Evolutionary conservation across 495 filamentous ascomycete genomes (phyloP).

Genomic region (Penicillium cataractarum): DNA sequence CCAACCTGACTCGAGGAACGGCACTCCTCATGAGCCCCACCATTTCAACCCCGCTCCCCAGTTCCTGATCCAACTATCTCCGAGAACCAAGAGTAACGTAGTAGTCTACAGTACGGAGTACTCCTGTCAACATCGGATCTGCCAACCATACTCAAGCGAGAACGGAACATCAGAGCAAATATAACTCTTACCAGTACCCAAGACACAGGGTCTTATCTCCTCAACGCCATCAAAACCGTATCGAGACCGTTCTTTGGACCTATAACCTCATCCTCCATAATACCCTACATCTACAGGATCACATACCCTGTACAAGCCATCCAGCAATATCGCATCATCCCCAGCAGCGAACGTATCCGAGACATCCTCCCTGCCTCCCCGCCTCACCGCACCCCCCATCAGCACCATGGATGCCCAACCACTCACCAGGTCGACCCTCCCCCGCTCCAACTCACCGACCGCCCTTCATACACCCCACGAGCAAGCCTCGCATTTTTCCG

Average conservation of each 20-base stretch:
- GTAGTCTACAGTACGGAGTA: too few species aligned
- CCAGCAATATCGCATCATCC: background rate
- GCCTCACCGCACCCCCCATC: too few species aligned
- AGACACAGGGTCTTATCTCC: background rate
- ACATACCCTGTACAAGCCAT: background rate
- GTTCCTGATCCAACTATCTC: conserved; percentile 1
- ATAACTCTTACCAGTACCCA: background rate
- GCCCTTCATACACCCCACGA: conserved; percentile 13
- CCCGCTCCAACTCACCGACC: conserved; percentile 16
- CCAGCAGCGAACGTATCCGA: background rate
- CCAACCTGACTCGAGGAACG: background rate
- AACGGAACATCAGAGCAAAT: background rate
- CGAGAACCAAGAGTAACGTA: background rate
- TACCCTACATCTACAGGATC: background rate
- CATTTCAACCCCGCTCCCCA: background rate
- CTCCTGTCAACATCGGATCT: background rate
- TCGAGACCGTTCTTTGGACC: background rate
- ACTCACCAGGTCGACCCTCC: conserved; percentile 20
- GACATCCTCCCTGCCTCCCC: background rate
- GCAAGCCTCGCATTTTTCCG: conserved; percentile 2
- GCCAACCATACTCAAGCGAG: background rate
- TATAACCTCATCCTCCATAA: background rate
- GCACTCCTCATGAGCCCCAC: background rate
- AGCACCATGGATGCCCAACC: conserved; percentile 36
- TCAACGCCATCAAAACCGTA: background rate